phyloP scores from a whole-genome alignment of 495 filamentous ascomycete species.

The Diplogelasinospora grovesii region DNA sequence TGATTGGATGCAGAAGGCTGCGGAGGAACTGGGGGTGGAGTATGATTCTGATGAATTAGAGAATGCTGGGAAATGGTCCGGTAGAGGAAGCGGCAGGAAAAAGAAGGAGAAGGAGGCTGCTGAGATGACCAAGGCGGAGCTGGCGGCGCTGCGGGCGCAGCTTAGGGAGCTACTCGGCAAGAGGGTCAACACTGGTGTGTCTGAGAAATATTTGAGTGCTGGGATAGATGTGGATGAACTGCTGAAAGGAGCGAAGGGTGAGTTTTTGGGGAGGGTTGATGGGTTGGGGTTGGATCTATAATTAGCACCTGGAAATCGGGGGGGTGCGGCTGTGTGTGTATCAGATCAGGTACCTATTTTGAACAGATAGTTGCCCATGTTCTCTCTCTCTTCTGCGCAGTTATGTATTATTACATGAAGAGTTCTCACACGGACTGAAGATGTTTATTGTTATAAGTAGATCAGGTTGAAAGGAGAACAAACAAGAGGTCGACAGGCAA shows the following conservation, averaged over 20 bases:
- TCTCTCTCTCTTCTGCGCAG: too few species aligned
- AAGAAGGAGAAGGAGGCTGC: slow-evolving; percentile 66
- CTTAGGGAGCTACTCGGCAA: slow-evolving; percentile 61
- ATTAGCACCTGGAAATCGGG: too few species aligned
- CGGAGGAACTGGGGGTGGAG: slow-evolving; percentile 90
- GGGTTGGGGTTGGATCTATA: slow-evolving; percentile 35
- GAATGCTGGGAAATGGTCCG: slow-evolving; percentile 50
- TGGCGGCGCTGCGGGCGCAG: slow-evolving; percentile 55
- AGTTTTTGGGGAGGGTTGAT: slow-evolving; percentile 36
- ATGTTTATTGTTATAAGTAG: too few species aligned
- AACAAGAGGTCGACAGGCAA: too few species aligned
- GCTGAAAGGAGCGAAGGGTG: slow-evolving; percentile 50
- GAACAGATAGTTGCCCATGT: too few species aligned
- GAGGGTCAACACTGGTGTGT: slow-evolving; percentile 85
- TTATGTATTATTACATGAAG: too few species aligned
- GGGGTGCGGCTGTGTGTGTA: too few species aligned
- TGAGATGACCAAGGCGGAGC: slow-evolving; percentile 60
- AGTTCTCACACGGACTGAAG: too few species aligned
- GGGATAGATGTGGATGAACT: slow-evolving; percentile 76
- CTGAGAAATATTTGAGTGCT: slow-evolving; percentile 73
- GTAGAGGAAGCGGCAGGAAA: slow-evolving; percentile 62
- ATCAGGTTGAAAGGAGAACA: too few species aligned
- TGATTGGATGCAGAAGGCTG: slow-evolving; percentile 74
- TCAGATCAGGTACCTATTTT: too few species aligned
- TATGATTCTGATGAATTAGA: slow-evolving; percentile 85